phyloP scores from a whole-genome alignment of 1,284 basidiomycete genomes.

The Moesziomyces parantarcticus region DNA sequence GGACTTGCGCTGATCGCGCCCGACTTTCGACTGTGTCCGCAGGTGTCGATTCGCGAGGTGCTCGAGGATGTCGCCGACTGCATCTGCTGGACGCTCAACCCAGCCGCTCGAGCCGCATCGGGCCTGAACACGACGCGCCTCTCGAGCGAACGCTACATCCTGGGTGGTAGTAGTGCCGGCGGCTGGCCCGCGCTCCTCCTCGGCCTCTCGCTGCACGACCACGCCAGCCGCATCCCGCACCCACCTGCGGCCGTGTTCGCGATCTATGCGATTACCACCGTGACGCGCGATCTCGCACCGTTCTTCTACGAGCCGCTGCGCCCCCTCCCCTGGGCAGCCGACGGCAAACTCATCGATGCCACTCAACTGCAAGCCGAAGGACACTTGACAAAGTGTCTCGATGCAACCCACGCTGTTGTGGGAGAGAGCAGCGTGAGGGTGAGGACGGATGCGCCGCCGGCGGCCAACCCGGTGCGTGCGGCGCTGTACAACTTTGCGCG shows the following conservation, averaged over 20 bases:
- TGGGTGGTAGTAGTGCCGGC: constrained; percentile 51
- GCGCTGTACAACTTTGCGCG: constrained; percentile 53
- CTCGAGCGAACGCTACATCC: constrained; percentile 32
- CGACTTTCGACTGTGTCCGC: constrained; percentile 56
- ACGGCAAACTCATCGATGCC: constrained; percentile 29
- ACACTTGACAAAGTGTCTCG: constrained; percentile 32
- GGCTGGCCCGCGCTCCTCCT: constrained; percentile 53
- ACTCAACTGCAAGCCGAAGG: constrained; percentile 25
- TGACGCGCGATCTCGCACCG: constrained; percentile 23
- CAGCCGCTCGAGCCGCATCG: constrained; percentile 17
- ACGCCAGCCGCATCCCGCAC: constrained; percentile 21
- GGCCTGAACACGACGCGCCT: constrained; percentile 27
- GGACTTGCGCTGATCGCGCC: constrained; percentile 45
- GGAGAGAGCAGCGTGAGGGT: constrained; percentile 17
- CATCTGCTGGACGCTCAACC: constrained; percentile 39
- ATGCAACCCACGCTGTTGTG: constrained; percentile 18
- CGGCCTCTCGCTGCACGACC: constrained; percentile 35
- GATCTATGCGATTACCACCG: constrained; percentile 55
- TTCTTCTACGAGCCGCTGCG: constrained; percentile 49
- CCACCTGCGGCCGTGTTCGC: constrained; percentile 42
- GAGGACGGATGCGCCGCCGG: constrained; percentile 41
- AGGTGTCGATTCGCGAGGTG: constrained; percentile 43
- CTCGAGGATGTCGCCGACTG: constrained; percentile 50
- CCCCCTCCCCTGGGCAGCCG: constrained; percentile 48
- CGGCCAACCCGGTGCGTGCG: constrained; percentile 36